phyloP scores from a whole-genome alignment of 2,329 filamentous ascomycete genomes.

The Scedosporium aurantiacum region DNA sequence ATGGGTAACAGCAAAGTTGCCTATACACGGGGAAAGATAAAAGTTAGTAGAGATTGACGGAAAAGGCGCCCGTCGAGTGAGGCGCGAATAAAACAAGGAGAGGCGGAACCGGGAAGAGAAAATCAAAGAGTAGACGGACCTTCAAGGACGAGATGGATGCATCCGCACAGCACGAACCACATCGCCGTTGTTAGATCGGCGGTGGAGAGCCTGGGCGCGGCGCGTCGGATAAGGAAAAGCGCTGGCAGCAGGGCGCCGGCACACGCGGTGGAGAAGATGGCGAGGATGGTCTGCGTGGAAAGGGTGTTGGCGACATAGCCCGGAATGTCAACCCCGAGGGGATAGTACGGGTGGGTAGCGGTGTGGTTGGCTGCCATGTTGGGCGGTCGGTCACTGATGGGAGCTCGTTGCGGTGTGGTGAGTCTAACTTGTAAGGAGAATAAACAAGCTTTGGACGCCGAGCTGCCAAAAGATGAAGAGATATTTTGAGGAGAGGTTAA shows the following conservation, averaged over 20 bases:
- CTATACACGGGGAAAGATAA: slow-evolving; percentile 15
- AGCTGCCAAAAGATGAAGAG: too few relatives aligned
- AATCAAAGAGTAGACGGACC: slow-evolving; percentile 13
- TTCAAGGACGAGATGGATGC: slow-evolving; percentile 32
- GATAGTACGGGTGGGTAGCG: slow-evolving; percentile 32
- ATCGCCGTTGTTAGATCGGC: slow-evolving; percentile 49
- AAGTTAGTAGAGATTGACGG: neutral
- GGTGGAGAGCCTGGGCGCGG: slow-evolving; percentile 39
- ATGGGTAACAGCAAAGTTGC: slow-evolving; percentile 37
- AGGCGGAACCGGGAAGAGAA: neutral
- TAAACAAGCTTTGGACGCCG: too few relatives aligned
- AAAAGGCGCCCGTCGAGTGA: too few relatives aligned
- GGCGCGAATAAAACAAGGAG: neutral
- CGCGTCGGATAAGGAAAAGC: slow-evolving; percentile 37
- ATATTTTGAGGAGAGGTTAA: too few relatives aligned
- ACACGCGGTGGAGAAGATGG: slow-evolving; percentile 46
- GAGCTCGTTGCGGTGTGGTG: too few relatives aligned
- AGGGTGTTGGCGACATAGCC: slow-evolving; percentile 50
- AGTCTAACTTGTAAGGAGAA: too few relatives aligned
- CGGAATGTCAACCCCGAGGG: slow-evolving; percentile 24
- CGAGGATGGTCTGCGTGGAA: slow-evolving; percentile 46
- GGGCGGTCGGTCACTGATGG: too few relatives aligned
- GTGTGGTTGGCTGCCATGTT: too few relatives aligned
- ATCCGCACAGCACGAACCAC: slow-evolving; percentile 67
- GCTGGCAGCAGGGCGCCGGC: slow-evolving; percentile 45